A percentile compares a stretch with the other conserved stretches of the same genome.
phyloP scores from a whole-genome alignment of 2,329 filamentous ascomycete species.

The Mollisiaceae sp. region DNA sequence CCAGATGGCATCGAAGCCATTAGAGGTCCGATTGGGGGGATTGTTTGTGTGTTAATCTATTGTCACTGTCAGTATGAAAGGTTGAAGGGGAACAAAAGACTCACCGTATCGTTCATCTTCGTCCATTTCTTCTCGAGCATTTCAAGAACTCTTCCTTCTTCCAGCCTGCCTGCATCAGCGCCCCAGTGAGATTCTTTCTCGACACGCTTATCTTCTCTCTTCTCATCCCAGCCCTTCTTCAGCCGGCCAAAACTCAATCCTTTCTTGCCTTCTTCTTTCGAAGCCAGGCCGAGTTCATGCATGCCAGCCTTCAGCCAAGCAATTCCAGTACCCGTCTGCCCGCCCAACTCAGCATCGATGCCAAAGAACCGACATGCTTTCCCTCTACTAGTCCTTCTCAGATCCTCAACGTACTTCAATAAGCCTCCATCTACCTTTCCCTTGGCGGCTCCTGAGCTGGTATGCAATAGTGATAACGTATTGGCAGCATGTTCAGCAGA shows the following conservation, averaged over 20 bases:
- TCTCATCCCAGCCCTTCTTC: slow-evolving; percentile 77
- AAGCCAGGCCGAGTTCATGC: slow-evolving; percentile 71
- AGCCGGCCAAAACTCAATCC: slow-evolving; percentile 62
- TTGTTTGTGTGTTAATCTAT: slow-evolving; percentile 78
- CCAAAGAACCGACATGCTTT: slow-evolving; percentile 91
- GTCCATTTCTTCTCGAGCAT: slow-evolving; percentile 90
- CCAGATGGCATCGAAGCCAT: slow-evolving; percentile 84
- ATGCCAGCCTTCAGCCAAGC: slow-evolving; percentile 84
- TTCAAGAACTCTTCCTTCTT: slow-evolving; percentile 84
- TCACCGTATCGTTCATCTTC: slow-evolving; percentile 89
- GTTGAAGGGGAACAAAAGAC: slow-evolving; percentile 38
- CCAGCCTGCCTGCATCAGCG: slow-evolving; percentile 79
- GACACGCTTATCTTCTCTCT: slow-evolving; percentile 77
- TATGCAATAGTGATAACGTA: slow-evolving; percentile 60
- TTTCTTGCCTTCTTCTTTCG: slow-evolving; percentile 55
- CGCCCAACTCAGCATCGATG: slow-evolving; percentile 83
- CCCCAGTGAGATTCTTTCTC: slow-evolving; percentile 79
- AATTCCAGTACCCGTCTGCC: slow-evolving; percentile 82
- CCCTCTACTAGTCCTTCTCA: slow-evolving; percentile 76
- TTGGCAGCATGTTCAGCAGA: slow-evolving; percentile 86
- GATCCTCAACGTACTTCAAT: slow-evolving; percentile 74
- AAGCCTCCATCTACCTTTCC: slow-evolving; percentile 68
- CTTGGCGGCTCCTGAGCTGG: slow-evolving; percentile 44
- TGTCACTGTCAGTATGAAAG: slow-evolving; percentile 16
- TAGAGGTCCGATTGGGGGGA: slow-evolving; percentile 75